Conservation (phyloP, 306 rosid genomes). For the Crotalaria pallida region DNA sequence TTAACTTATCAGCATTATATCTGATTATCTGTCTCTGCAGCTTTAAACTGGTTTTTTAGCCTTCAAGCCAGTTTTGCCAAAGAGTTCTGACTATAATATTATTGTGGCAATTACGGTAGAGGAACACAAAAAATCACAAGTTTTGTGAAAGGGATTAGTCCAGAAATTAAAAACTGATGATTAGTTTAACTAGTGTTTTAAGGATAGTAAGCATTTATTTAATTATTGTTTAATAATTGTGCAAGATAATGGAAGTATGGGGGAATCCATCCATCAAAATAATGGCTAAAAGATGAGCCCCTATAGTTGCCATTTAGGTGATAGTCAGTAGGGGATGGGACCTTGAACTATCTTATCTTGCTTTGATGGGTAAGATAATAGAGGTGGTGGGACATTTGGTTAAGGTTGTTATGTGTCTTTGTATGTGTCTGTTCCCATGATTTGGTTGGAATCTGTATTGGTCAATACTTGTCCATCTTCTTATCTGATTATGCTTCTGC, state of each 20-base stretch:
- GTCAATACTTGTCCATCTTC: conserved; percentile 18
- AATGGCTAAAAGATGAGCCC: background rate
- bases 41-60: no score
- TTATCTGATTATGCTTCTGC: background rate
- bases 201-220: no score
- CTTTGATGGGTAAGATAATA: background rate
- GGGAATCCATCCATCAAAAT: background rate
- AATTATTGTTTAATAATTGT: background rate
- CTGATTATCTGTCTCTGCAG: no score
- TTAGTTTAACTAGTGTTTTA: no score
- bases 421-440: background rate
- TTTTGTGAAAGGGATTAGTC: no score
- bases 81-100: no score
- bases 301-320: background rate
- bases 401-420: conserved; percentile 27
- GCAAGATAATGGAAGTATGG: background rate
- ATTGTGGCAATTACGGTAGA: no score
- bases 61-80: no score
- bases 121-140: no score
- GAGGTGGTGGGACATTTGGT: conserved; percentile 16
- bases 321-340: background rate
- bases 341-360: background rate
- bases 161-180: no score
- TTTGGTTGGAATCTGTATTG: conserved; percentile 20
- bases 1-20: no score